Evolutionary conservation across 352 stramenopile species (phyloP), one percentile per base, ranked within the genome.

Genomic region (Phytophthora litchii): DNA sequence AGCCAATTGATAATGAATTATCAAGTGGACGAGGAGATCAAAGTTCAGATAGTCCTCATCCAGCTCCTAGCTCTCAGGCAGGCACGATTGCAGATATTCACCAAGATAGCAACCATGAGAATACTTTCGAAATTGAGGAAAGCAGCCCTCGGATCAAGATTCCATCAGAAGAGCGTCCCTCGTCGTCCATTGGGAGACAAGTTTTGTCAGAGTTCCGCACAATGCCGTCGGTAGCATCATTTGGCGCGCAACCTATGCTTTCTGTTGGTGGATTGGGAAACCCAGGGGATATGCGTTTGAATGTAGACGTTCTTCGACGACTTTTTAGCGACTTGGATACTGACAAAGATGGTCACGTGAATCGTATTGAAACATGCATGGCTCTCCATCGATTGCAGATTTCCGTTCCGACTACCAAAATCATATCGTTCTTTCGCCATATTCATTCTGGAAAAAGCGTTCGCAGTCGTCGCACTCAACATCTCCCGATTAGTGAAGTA

Each of bases 321-420:
- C 79, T 94, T n/a, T 94, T 94, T 47, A 89, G 67, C 32, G 81
- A 92, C 45, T 53, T 94, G 37, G 85, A 94, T 48, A 49, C 55
- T 0, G 75, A 94, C 47, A 76, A 66, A 23, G 83, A 94, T 45
- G 80, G 85, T 1, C 74, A 78, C 32, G 54, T 94, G 41, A 92
- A 88, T 46, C 80, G 81, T 1, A 75, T 92, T 32, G 81, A 94
- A 55, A 82, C 66, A 17, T 92, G 72, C 14, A 74, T 94, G 32
- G 85, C 83, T 16, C 67, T 94, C 4, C 78, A 92, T 55, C 78
- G 85, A 1, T 62, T 94, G 12, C 81, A 88, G 25, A 78, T 94
- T 49, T 47, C 68, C 2, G 75, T 92, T 2, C 55, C 78, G 8
- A 83, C 81, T 4, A 34, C 72, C 12, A 78, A 72, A 29, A 88